Percentiles rank a stretch among this genome's conserved stretches.
Conservation (phyloP, 2,329 filamentous ascomycete genomes). For the Botrytis porri region DNA sequence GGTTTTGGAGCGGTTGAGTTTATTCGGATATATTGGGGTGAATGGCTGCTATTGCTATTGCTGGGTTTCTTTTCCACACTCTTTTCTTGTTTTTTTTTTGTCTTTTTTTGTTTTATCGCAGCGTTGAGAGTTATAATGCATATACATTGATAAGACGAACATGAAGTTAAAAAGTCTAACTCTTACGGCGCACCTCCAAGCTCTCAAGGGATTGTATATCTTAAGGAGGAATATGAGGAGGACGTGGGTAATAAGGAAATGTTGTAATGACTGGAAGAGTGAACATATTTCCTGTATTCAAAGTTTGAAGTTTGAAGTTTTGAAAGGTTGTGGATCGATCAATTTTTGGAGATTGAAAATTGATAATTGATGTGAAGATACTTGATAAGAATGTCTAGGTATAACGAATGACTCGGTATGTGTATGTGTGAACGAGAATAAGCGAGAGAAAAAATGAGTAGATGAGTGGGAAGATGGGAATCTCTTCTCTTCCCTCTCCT, state of each 20-base stretch:
- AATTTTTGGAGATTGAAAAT: too few species aligned
- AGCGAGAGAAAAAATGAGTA: not conserved
- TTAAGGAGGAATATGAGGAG: constrained; percentile 17
- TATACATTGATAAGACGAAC: not conserved
- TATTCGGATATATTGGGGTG: not conserved
- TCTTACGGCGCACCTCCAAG: accelerated
- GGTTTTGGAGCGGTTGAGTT: not conserved
- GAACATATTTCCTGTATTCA: not conserved
- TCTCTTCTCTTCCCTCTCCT: not conserved
- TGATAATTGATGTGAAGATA: not conserved
- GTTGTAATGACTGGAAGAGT: not conserved
- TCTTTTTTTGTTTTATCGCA: too few species aligned
- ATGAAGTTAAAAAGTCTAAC: accelerated
- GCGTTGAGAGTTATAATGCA: too few species aligned
- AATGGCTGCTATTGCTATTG: not conserved
- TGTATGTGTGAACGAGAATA: not conserved
- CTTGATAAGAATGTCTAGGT: not conserved
- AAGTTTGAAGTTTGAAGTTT: not conserved
- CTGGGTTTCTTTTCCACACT: not conserved
- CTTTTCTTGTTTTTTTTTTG: not conserved
- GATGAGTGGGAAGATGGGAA: not conserved
- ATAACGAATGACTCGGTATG: not conserved
- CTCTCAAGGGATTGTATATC: accelerated
- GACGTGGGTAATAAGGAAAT: constrained; percentile 2
- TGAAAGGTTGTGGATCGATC: accelerated